These are phyloP conservation scores for Schizosaccharomyces versatilis DNA, from an alignment of 1,139 yeast genomes.

Conservation along the genomic window DNA sequence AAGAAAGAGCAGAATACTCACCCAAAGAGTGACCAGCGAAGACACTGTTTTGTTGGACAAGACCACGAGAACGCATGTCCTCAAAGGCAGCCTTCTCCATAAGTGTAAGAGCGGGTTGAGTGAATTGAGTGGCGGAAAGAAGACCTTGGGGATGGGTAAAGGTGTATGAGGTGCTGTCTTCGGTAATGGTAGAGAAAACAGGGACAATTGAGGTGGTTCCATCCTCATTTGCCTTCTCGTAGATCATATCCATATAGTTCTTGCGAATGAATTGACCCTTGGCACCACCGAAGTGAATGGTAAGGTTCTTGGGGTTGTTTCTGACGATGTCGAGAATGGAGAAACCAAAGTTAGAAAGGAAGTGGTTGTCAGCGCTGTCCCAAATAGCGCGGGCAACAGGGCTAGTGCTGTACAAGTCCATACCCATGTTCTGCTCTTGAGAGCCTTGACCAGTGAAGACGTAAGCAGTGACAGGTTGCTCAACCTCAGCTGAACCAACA, in stretches of 20 bases:
- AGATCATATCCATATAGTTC: constrained; percentile 90
- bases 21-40: constrained; percentile 99
- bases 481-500: constrained; percentile 92
- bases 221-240: constrained; percentile 74
- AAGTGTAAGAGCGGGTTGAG: constrained; percentile 95
- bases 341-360: constrained; percentile 85
- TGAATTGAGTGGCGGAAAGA: constrained; percentile 91
- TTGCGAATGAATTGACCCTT: constrained; percentile 88
- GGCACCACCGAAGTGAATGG: constrained; percentile 93
- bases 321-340: constrained; percentile 85
- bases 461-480: constrained; percentile 88
- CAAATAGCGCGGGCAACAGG: constrained; percentile 87
- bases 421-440: constrained; percentile 99
- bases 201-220: constrained; percentile 76
- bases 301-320: constrained; percentile 86
- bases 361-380: constrained; percentile 93
- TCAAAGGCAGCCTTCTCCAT: constrained; percentile 99
- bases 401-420: constrained; percentile 83
- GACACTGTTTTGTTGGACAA: constrained; percentile 78
- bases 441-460: constrained; percentile 99
- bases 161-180: constrained; percentile 60
- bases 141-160: constrained; percentile 88
- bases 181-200: constrained; percentile 79
- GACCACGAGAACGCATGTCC: constrained; percentile 87
- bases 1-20: constrained; percentile 92